Evolutionary conservation across 495 filamentous ascomycete species (phyloP).

Genomic region (Massariosphaeria phaeospora): DNA sequence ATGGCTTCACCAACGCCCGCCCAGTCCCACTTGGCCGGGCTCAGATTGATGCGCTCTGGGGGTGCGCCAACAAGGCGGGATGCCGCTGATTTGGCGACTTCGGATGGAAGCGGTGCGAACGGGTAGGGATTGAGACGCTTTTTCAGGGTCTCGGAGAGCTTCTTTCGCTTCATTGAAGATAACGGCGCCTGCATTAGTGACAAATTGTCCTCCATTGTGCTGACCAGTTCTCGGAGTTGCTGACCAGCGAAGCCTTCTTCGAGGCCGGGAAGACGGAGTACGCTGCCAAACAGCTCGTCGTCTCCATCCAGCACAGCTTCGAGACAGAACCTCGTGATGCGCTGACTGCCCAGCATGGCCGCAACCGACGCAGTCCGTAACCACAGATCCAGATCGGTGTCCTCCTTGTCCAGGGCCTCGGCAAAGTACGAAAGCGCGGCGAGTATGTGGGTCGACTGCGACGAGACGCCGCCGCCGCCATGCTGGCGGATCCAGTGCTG

Average conservation of each 20-base stretch:
- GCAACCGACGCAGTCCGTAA: conserved; percentile 74
- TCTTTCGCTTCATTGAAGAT: conserved; percentile 56
- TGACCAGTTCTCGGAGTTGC: conserved; percentile 60
- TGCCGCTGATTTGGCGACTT: background rate
- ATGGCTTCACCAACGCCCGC: conserved; percentile 54
- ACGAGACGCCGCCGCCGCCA: conserved; percentile 12
- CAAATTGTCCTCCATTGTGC: conserved; percentile 65
- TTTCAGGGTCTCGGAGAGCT: conserved; percentile 57
- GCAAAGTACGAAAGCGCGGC: conserved; percentile 52
- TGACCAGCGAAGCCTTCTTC: conserved; percentile 82
- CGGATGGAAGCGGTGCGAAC: conserved; percentile 56
- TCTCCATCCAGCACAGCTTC: conserved; percentile 88
- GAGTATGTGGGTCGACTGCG: conserved; percentile 33
- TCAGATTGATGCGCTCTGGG: conserved; percentile 27
- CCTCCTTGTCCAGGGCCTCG: conserved; percentile 79
- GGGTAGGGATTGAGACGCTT: conserved; percentile 70
- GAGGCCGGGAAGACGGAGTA: conserved; percentile 70
- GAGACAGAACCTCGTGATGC: conserved; percentile 78
- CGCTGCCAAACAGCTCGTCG: conserved; percentile 63
- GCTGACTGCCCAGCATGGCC: conserved; percentile 65
- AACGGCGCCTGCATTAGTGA: conserved; percentile 64
- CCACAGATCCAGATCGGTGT: conserved; percentile 94
- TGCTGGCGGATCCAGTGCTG: conserved; percentile 48
- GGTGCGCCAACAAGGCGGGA: conserved; percentile 11
- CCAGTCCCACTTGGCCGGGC: conserved; percentile 45